These are phyloP conservation scores for Fraxinus ornus DNA, from an alignment of 305 asterid species.

Conservation along the genomic window DNA sequence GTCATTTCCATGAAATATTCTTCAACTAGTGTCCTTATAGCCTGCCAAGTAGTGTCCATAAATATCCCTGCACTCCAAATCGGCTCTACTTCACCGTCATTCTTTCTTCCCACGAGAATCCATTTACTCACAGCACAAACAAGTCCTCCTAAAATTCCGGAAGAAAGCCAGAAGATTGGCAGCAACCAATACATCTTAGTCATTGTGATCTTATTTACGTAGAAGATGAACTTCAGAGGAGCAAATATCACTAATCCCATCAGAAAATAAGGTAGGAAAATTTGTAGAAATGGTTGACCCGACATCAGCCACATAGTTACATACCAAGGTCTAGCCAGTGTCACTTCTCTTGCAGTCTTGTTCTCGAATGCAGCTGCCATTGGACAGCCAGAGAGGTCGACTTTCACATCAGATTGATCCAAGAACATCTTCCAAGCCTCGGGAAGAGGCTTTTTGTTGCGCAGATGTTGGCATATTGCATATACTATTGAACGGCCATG, in stretches of 20 bases:
- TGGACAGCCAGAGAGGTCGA: constrained; percentile 58
- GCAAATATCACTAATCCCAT: constrained; percentile 35
- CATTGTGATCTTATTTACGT: constrained; percentile 22
- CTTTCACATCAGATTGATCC: constrained; percentile 49
- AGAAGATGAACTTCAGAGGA: constrained; percentile 40
- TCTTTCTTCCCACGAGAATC: constrained; percentile 55
- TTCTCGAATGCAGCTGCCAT: constrained; percentile 37
- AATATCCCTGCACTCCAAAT: constrained; percentile 54
- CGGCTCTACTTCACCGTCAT: constrained; percentile 38
- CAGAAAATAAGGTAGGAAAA: constrained; percentile 55
- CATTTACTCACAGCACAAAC: constrained; percentile 49
- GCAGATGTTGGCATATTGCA: constrained; percentile 55
- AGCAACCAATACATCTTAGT: constrained; percentile 36
- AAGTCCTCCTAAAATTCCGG: constrained; percentile 44
- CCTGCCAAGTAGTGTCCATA: constrained; percentile 61
- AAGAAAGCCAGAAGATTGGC: constrained; percentile 50
- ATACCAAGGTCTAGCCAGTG: constrained; percentile 60
- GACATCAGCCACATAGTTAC: constrained; percentile 50
- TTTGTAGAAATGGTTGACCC: constrained; percentile 59
- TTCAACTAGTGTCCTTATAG: constrained; percentile 44
- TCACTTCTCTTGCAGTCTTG: constrained; percentile 30
- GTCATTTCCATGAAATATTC: constrained; percentile 53
- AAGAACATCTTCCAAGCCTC: constrained; percentile 55
- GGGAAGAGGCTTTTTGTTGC: constrained; percentile 57
- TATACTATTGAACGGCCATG: constrained; percentile 63